Conservation (phyloP, 139 green algal genomes). For the Eudorina sp. region DNA sequence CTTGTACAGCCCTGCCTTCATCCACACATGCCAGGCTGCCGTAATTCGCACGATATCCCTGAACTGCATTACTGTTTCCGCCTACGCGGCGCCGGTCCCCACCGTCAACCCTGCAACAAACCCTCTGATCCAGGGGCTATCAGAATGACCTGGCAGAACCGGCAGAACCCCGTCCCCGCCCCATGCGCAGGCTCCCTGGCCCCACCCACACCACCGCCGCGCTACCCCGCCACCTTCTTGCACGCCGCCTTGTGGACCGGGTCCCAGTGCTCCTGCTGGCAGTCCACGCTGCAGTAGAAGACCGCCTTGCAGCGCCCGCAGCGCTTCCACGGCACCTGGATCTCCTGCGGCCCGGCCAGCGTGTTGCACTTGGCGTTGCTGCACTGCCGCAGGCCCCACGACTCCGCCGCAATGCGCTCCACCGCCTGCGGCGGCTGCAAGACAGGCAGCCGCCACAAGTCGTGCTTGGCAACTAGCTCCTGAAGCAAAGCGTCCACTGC, state of each 20-base stretch:
- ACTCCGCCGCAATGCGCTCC: background rate
- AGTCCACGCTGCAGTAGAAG: background rate
- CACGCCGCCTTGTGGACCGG: background rate
- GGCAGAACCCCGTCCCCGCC: no score
- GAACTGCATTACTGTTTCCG: no score
- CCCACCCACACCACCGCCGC: no score
- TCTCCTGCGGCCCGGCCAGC: background rate
- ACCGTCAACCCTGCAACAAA: no score
- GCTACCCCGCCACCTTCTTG: background rate
- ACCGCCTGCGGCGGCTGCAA: background rate
- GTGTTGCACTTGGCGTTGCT: background rate
- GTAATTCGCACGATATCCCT: no score
- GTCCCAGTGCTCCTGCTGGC: slow-evolving; percentile 4
- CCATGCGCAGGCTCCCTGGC: no score
- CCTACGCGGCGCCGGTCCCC: no score
- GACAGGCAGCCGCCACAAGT: background rate
- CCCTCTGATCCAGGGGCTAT: no score
- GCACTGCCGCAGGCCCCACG: background rate
- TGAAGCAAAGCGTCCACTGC: background rate
- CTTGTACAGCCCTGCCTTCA: no score
- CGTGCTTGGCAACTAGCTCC: background rate
- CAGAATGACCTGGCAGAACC: no score
- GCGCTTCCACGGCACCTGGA: background rate
- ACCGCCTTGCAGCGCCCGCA: slow-evolving; percentile 9
- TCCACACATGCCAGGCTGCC: no score